Conservation (phyloP, 2,329 filamentous ascomycete species). For the Fusarium sp. region DNA sequence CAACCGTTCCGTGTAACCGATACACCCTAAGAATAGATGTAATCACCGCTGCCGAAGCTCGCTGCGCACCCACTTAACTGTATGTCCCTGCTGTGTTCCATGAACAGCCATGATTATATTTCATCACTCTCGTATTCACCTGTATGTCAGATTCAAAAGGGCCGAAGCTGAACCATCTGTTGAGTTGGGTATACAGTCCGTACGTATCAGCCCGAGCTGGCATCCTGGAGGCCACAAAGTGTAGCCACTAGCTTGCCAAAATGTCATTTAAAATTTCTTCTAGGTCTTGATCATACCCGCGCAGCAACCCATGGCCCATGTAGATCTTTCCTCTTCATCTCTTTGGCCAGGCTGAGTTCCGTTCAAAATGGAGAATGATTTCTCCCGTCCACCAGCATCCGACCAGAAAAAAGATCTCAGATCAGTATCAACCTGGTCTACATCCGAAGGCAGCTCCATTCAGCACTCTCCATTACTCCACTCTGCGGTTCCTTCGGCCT, state of each 20-base stretch:
- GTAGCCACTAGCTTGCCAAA: neutral
- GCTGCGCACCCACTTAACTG: neutral
- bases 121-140: neutral
- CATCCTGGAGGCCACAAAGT: too few species aligned
- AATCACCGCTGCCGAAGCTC: too few species aligned
- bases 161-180: too few species aligned
- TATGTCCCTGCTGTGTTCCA: neutral
- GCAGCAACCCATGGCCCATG: too few species aligned
- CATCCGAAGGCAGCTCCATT: neutral
- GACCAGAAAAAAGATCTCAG: neutral
- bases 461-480: neutral
- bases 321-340: neutral
- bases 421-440: neutral
- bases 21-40: neutral
- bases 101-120: neutral
- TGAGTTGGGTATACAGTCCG: neutral
- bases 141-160: neutral
- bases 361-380: neutral
- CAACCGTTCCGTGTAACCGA: neutral
- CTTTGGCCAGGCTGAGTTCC: neutral
- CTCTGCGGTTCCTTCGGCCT: neutral
- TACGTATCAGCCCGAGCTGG: neutral
- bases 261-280: neutral
- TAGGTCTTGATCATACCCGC: rapidly evolving
- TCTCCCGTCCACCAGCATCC: neutral